Base-by-base conservation (phyloP, 2,329 filamentous ascomycete species). In the Arthrobotrys musiformis region DNA sequence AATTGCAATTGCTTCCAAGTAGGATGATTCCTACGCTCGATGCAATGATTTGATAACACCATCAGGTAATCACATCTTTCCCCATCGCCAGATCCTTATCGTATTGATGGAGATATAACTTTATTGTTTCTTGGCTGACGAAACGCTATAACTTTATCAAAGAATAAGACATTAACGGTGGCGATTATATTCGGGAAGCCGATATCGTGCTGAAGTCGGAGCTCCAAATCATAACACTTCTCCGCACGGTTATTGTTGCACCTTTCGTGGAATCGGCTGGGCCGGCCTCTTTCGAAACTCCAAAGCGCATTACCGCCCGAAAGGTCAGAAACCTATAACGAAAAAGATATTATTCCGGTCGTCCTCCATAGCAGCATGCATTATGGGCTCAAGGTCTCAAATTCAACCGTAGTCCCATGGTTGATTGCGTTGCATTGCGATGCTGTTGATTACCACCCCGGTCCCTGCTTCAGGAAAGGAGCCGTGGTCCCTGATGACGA, bases 391-490 rank as follows among this genome's bases (percentile, higher is more conserved):
- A 11, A 33, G 54, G n/a, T 15, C 26, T 30, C 37, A 26, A 62
- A 61, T 74, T 74, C 61, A 74, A 61, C 70, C 70, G 52, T 61
- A 26, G 54, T 63, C 35, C 46, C 61, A 61, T 56, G 70, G 61
- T 74, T 74, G 70, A 52, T 61, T 74, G 69, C 56, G 61, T 73
- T 60, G 69, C 69, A 60, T 62, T 19, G 33, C 28, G 28, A 66
- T 48, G 30, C 22, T 30, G 19, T 52, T 60, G 50, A 66, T 73
- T 73, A 73, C 61, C 17, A 28, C 50, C 60, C 69, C 17, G 60
- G 69, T 67, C 69, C 69, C 58, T 72, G 58, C 60, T 37, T 28
- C 37, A 50, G 37, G 69, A 50, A 42, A 72, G 46, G 26, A 72
- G 40, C 30, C 67, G 56, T 52, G 46, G 50, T 42, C 40, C 69